Conservation (phyloP, 1,139 yeast species). For the Debaryomyces subglobosus region DNA sequence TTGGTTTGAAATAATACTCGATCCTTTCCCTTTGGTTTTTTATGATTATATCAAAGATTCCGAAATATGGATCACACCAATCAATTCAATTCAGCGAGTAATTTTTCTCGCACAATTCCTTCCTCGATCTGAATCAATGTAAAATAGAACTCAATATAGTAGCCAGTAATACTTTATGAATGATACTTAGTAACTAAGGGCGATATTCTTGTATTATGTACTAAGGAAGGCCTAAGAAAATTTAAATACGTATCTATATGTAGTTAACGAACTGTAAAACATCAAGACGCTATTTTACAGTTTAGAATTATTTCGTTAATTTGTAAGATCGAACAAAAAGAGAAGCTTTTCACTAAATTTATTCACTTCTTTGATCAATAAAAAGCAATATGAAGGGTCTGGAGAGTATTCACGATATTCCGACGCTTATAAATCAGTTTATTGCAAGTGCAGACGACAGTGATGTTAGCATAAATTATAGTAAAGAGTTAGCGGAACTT, state of each 20-base stretch:
- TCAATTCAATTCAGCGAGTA: slow-evolving; percentile 1
- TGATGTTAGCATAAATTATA: slow-evolving; percentile 19
- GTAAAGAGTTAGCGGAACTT: slow-evolving; percentile 26
- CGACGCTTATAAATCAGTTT: slow-evolving; percentile 41
- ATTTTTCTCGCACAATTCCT: slow-evolving; percentile 3
- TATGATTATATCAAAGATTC: slow-evolving; percentile 1
- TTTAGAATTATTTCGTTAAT: neutral
- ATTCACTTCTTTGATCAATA: neutral
- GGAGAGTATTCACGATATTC: slow-evolving; percentile 18
- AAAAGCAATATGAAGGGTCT: neutral
- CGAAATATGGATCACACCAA: slow-evolving; percentile 5
- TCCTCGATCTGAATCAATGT: neutral
- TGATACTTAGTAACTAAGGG: neutral
- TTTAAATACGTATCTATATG: neutral
- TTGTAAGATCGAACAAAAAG: neutral
- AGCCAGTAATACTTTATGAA: neutral
- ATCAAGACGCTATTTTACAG: slow-evolving; percentile 3
- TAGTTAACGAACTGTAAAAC: neutral
- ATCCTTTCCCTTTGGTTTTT: neutral
- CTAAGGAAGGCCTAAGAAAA: neutral
- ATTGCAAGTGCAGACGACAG: slow-evolving; percentile 27
- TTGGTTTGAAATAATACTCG: neutral
- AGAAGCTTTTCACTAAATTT: neutral
- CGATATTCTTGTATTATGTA: neutral
- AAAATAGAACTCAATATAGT: neutral